phyloP scores from a whole-genome alignment of 176 grass and related monocot genomes.

The Oryza meyeriana region DNA sequence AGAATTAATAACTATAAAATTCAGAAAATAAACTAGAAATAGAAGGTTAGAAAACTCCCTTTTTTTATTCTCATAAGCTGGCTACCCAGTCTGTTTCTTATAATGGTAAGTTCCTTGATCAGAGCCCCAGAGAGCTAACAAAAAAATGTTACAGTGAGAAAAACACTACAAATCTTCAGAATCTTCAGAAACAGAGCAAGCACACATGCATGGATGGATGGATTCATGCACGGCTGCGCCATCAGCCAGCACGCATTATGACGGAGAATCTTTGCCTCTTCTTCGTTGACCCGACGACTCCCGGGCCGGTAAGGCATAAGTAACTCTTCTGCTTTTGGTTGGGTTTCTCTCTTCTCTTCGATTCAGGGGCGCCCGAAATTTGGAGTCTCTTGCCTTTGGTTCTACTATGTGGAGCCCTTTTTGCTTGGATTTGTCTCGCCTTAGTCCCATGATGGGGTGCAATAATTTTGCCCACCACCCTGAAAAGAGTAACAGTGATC shows the following conservation, averaged over 20 bases:
- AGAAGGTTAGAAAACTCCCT: too few species aligned
- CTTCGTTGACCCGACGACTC: slow-evolving; percentile 24
- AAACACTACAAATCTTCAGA: not conserved
- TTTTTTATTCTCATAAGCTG: too few species aligned
- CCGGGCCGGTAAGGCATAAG: not conserved
- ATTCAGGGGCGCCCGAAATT: slow-evolving; percentile 1
- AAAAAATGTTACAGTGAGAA: not conserved
- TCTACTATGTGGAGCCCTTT: slow-evolving; percentile 55
- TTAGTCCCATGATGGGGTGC: slow-evolving; percentile 37
- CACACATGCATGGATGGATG: not conserved
- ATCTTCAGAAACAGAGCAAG: not conserved
- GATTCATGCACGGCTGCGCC: slow-evolving; percentile 1
- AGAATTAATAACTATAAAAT: too few species aligned
- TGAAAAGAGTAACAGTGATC: slow-evolving; percentile 16
- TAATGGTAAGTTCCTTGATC: too few species aligned
- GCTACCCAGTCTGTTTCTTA: too few species aligned
- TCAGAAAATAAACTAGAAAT: too few species aligned
- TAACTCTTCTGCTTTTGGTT: slow-evolving; percentile 20
- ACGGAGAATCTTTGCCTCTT: slow-evolving; percentile 8
- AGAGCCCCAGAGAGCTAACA: not conserved
- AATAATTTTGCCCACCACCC: slow-evolving; percentile 50
- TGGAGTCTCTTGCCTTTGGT: slow-evolving; percentile 12
- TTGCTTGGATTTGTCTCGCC: slow-evolving; percentile 45
- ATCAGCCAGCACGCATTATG: slow-evolving; percentile 26
- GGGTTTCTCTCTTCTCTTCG: not conserved